A percentile compares a stretch with the other conserved stretches of the same genome.
phyloP scores from a whole-genome alignment of 495 filamentous ascomycete species.

The Venustampulla echinocandica region DNA sequence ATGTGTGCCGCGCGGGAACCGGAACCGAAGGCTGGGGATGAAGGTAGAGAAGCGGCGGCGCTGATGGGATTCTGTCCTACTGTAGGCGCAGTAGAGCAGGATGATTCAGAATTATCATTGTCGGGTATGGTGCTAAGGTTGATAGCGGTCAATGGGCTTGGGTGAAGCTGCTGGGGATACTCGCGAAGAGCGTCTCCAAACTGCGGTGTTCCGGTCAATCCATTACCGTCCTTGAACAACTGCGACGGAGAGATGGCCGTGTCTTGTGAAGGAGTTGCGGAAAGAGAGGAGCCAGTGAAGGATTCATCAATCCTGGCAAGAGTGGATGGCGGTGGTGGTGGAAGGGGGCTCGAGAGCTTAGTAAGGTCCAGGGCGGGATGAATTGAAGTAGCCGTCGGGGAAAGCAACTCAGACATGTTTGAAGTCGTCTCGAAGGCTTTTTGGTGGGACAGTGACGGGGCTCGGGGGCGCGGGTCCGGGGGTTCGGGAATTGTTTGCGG shows the following conservation, averaged over 20 bases:
- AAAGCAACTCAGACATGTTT: slow-evolving; percentile 27
- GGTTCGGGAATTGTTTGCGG: no score
- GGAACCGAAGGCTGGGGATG: slow-evolving; percentile 21
- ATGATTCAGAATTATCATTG: slow-evolving; percentile 21
- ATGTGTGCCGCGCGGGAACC: slow-evolving; percentile 31
- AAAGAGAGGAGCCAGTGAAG: not conserved
- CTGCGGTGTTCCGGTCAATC: slow-evolving; percentile 18
- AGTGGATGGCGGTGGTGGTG: slow-evolving; percentile 14
- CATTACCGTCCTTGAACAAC: slow-evolving; percentile 5
- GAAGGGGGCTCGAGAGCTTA: slow-evolving; percentile 5
- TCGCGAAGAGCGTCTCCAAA: slow-evolving; percentile 34
- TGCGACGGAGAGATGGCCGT: slow-evolving; percentile 1
- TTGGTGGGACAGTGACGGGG: not conserved
- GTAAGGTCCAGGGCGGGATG: slow-evolving; percentile 29
- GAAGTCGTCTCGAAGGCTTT: not conserved
- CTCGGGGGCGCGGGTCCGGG: no score
- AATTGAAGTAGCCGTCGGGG: slow-evolving; percentile 29
- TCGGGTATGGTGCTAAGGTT: slow-evolving; percentile 26
- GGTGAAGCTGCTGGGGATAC: no score
- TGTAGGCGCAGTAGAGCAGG: slow-evolving; percentile 21
- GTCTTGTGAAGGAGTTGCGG: not conserved
- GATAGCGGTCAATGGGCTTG: no score
- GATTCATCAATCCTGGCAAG: slow-evolving; percentile 17
- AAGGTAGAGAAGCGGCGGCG: slow-evolving; percentile 15
- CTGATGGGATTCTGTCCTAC: slow-evolving; percentile 18